Conservation (phyloP, 192 early-diverging fungal species). For the Anaeromyces robustus region DNA sequence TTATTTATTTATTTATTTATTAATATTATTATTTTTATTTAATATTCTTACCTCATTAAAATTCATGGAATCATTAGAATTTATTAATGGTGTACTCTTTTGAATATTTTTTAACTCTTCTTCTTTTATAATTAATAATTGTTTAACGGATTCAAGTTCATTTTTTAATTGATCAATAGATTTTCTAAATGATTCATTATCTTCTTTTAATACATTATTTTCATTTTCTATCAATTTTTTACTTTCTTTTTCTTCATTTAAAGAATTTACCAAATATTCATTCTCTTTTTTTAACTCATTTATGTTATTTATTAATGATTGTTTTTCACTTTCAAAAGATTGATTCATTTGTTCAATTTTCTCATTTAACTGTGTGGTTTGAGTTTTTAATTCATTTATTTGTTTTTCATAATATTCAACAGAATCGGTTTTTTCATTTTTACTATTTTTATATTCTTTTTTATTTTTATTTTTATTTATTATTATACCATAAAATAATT, state of each 20-base stretch:
- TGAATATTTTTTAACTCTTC: too few relatives aligned
- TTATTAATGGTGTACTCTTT: too few relatives aligned
- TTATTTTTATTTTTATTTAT: too few relatives aligned
- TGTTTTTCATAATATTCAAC: not conserved
- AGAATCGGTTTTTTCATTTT: not conserved
- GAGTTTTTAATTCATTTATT: not conserved
- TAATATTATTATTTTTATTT: too few relatives aligned
- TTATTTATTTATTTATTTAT: too few relatives aligned
- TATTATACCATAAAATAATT: too few relatives aligned
- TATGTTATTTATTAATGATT: not conserved
- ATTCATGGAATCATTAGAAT: not conserved
- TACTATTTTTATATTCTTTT: not conserved
- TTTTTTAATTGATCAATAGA: not conserved
- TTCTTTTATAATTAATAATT: too few relatives aligned
- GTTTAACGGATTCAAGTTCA: too few relatives aligned
- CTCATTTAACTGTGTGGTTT: not conserved
- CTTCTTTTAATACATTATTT: not conserved
- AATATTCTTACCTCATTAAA: too few relatives aligned
- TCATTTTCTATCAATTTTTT: not conserved
- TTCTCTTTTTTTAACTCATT: not conserved
- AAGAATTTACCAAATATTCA: not conserved
- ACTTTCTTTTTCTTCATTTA: not conserved
- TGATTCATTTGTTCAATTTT: not conserved
- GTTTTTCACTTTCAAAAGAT: not conserved
- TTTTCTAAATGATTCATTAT: not conserved